Percentiles rank a stretch among this genome's conserved stretches.
phyloP scores from a whole-genome alignment of 2,329 filamentous ascomycete genomes.

The Fusarium fracticaudum region DNA sequence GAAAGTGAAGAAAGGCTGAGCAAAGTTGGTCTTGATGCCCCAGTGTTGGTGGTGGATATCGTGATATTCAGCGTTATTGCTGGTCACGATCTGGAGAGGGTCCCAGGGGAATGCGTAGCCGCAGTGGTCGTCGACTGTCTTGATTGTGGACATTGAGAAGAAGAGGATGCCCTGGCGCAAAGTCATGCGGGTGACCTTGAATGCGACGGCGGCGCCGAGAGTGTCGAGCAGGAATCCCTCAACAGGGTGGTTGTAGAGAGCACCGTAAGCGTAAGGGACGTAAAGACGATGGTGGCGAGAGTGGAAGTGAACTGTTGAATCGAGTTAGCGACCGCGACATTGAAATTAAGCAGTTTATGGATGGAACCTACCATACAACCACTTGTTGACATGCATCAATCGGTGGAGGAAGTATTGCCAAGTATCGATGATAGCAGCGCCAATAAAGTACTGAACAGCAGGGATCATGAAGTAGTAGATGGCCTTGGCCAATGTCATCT shows the following conservation, averaged over 20 bases:
- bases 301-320: conserved; percentile 78
- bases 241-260: conserved; percentile 94
- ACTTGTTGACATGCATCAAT: conserved; percentile 96
- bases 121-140: conserved; percentile 98
- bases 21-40: conserved; percentile 97
- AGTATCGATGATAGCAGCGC: conserved; percentile 83
- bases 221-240: conserved; percentile 96
- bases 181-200: conserved; percentile 84
- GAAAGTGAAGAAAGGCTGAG: conserved; percentile 93
- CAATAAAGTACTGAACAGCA: conserved; percentile 77
- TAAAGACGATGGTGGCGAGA: conserved; percentile 96
- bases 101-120: conserved; percentile 97
- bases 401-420: conserved; percentile 99
- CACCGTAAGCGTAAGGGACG: conserved; percentile 96
- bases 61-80: conserved; percentile 96
- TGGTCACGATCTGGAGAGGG: conserved; percentile 88
- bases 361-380: conserved; percentile 83
- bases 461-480: conserved; percentile 86
- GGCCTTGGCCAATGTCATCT: conserved; percentile 75
- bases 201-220: conserved; percentile 83
- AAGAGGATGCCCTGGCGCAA: conserved; percentile 87
- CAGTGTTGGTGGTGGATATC: conserved; percentile 99
- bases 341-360: background rate
- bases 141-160: conserved; percentile 89
- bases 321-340: conserved; percentile 5